Conservation (phyloP, 495 filamentous ascomycete species). For the Hamigera avellanea region DNA sequence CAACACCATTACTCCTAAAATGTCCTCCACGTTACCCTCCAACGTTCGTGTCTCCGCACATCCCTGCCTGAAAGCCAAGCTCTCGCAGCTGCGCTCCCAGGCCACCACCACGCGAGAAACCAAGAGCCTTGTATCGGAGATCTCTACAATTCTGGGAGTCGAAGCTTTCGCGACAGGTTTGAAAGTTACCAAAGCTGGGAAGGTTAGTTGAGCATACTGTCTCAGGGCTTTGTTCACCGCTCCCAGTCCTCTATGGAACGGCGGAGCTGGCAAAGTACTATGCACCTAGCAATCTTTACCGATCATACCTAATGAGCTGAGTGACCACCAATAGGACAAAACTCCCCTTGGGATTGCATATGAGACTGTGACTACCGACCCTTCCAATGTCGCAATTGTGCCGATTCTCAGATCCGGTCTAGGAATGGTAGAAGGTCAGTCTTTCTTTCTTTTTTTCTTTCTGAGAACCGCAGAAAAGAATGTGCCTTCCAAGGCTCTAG, state of each 20-base stretch:
- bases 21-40: too few species aligned
- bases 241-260: too few species aligned
- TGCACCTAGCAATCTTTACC: too few species aligned
- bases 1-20: too few species aligned
- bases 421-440: slow-evolving; percentile 69
- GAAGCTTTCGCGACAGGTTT: slow-evolving; percentile 67
- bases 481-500: too few species aligned
- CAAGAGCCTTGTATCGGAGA: slow-evolving; percentile 73
- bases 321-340: slow-evolving; percentile 49
- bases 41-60: slow-evolving; percentile 70
- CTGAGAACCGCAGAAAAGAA: slow-evolving; percentile 3
- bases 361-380: slow-evolving; percentile 45
- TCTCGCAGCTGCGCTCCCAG: slow-evolving; percentile 73
- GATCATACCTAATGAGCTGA: too few species aligned
- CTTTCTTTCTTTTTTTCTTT: background rate
- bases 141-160: slow-evolving; percentile 67
- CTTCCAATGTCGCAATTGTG: slow-evolving; percentile 63
- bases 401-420: slow-evolving; percentile 86
- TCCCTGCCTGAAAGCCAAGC: slow-evolving; percentile 78
- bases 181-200: slow-evolving; percentile 29
- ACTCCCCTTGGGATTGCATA: slow-evolving; percentile 69
- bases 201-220: slow-evolving; percentile 10
- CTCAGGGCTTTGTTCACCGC: too few species aligned
- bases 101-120: slow-evolving; percentile 61
- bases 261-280: too few species aligned